Conservation (phyloP, 805 yeast genomes). For the Spathaspora girioi region DNA sequence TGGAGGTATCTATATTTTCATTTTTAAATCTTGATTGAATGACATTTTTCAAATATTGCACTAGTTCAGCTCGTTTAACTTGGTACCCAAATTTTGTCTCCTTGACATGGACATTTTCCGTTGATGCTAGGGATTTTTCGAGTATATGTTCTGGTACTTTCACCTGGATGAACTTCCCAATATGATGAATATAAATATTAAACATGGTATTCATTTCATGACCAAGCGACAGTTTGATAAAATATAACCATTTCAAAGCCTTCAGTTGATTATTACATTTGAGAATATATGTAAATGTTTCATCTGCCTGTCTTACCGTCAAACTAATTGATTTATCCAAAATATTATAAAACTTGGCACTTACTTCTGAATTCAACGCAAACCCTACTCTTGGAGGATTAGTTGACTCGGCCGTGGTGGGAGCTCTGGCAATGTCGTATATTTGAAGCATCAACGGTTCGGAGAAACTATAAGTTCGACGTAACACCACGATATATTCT, state of each 20-base stretch:
- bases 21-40: conserved; percentile 10
- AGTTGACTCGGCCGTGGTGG: conserved; percentile 14
- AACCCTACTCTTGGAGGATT: conserved; percentile 11
- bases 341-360: conserved; percentile 55
- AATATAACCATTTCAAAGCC: conserved; percentile 61
- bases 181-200: conserved; percentile 42
- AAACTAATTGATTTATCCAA: conserved; percentile 70
- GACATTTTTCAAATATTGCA: conserved; percentile 12
- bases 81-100: conserved; percentile 1
- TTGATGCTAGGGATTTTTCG: conserved; percentile 5
- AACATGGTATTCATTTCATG: conserved; percentile 21
- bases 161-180: conserved; percentile 43
- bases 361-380: conserved; percentile 13
- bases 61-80: neutral
- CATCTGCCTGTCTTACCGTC: conserved; percentile 17
- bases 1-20: conserved; percentile 14
- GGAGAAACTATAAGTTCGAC: conserved; percentile 51
- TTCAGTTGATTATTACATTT: conserved; percentile 50
- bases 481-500: conserved; percentile 70
- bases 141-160: conserved; percentile 40
- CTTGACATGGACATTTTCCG: neutral
- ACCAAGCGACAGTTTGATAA: conserved; percentile 49
- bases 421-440: conserved; percentile 40
- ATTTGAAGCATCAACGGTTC: conserved; percentile 63
- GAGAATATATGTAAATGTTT: conserved; percentile 45